Conservation (phyloP, 2,329 filamentous ascomycete genomes). For the Thelonectria olida region DNA sequence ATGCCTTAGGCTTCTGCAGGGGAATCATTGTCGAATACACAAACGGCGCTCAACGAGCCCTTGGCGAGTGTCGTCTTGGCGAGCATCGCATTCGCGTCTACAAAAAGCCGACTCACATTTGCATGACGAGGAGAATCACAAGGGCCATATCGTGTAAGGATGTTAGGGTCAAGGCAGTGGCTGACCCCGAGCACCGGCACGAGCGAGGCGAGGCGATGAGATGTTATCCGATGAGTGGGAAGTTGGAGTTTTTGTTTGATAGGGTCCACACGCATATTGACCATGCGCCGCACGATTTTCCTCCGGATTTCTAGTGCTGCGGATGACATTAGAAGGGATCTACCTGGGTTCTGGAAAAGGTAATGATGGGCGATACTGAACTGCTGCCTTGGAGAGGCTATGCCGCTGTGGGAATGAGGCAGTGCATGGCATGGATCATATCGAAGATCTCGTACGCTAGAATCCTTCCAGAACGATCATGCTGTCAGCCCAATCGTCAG, state of each 20-base stretch:
- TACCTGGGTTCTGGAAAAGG: too few species aligned
- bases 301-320: too few species aligned
- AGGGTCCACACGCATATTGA: neutral
- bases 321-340: too few species aligned
- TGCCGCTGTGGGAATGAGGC: too few species aligned
- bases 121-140: neutral
- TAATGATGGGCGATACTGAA: too few species aligned
- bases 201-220: neutral
- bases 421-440: too few species aligned
- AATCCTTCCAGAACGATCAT: neutral
- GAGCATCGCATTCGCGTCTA: neutral
- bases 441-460: too few species aligned
- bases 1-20: neutral
- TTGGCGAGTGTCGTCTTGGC: neutral
- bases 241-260: neutral
- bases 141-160: neutral
- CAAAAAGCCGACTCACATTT: neutral
- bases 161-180: neutral
- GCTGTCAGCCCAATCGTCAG: neutral
- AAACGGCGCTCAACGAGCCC: neutral
- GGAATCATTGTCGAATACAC: neutral
- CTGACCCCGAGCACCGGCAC: neutral
- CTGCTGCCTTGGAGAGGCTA: too few species aligned
- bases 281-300: too few species aligned
- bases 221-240: neutral